A percentile compares a stretch with the other conserved stretches of the same genome.
These are phyloP conservation scores for Cladosporium colombiae DNA, from an alignment of 2,329 filamentous ascomycete genomes.

Conservation along the genomic window DNA sequence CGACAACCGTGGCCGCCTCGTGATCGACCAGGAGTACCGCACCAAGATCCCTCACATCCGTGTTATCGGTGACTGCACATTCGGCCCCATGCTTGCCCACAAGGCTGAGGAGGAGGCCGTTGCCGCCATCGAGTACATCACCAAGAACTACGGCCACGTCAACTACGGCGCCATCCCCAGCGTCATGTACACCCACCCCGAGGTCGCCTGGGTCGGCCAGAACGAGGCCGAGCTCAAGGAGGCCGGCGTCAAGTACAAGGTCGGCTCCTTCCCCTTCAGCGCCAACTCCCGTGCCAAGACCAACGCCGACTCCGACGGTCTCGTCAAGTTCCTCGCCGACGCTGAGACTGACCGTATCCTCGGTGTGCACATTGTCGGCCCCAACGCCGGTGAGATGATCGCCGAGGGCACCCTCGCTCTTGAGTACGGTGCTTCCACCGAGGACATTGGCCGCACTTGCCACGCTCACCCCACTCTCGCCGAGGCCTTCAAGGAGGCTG, in stretches of 20 bases:
- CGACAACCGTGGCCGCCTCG: slow-evolving; percentile 89
- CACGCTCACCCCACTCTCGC: slow-evolving; percentile 95
- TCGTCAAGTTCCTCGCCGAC: slow-evolving; percentile 97
- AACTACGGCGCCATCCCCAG: slow-evolving; percentile 98
- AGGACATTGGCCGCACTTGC: slow-evolving; percentile 92
- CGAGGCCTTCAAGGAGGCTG: slow-evolving; percentile 99
- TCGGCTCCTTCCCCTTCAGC: slow-evolving; percentile 93
- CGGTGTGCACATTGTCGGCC: slow-evolving; percentile 84
- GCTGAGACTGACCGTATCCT: slow-evolving; percentile 94
- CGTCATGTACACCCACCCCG: slow-evolving; percentile 99
- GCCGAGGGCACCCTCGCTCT: slow-evolving; percentile 92
- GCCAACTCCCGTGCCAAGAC: slow-evolving; percentile 99
- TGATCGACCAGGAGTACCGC: slow-evolving; percentile 98
- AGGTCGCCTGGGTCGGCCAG: slow-evolving; percentile 98
- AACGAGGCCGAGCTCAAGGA: slow-evolving; percentile 95
- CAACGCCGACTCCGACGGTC: slow-evolving; percentile 90
- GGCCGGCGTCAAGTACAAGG: slow-evolving; percentile 84
- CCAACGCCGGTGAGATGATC: slow-evolving; percentile 99
- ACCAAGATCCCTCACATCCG: slow-evolving; percentile 97
- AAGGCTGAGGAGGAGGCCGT: slow-evolving; percentile 99
- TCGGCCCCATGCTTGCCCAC: slow-evolving; percentile 87
- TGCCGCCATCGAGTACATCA: slow-evolving; percentile 93
- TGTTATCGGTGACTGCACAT: slow-evolving; percentile 47
- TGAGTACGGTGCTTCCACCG: slow-evolving; percentile 92
- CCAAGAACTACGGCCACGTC: slow-evolving; percentile 96